Evolutionary conservation across 2,329 filamentous ascomycete genomes (phyloP), one percentile per base, ranked within the genome.

Genomic region (Colletotrichum cuscutae): DNA sequence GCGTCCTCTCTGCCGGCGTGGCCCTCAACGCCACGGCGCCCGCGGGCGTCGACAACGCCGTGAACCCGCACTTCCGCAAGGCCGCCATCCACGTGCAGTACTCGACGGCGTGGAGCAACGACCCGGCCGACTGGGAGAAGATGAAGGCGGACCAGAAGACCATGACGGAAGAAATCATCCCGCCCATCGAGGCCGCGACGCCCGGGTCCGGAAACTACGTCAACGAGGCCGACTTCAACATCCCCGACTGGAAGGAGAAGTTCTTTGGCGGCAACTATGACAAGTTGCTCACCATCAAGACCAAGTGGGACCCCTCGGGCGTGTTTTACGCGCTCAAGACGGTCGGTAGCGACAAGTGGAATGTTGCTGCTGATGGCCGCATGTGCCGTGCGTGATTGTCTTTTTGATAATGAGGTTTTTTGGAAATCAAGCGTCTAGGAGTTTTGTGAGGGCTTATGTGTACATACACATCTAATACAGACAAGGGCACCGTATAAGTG

Each of bases 341-440:
- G 4, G 88, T 90, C 6, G 88, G 87, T 0, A 88, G 86, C 68
- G 88, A 90, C 63, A 76, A 76, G n/a, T 90, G 87, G 87, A 75
- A 67, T 26, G 80, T 84, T 8, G 79, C 77, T 5, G 80, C 77
- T 6, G 74, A 80, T 67, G 86, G 86, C 9, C 81, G 84, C 30
- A 79, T 87, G 78, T 87, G 86, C 72, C 73, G 61, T 26, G 74
- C 68, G 35, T 75, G 56, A 74, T 22, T 42, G 35, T 42, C 35
- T 15, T 9, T 46, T 19, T 46, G 42, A 46, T 42, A 11, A 37
- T 30, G 26, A 52, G 32, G n/a, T 12, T 8, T 19, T 19, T 46
- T 46, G 15, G 19, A 46, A 46, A 46, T 19, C 15, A 66, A 66
- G 53, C 32, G 28, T 26, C 15, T 4, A 22, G 9, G 24, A 26